phyloP scores from a whole-genome alignment of 495 filamentous ascomycete genomes.

The Aspergillus bridgeri region DNA sequence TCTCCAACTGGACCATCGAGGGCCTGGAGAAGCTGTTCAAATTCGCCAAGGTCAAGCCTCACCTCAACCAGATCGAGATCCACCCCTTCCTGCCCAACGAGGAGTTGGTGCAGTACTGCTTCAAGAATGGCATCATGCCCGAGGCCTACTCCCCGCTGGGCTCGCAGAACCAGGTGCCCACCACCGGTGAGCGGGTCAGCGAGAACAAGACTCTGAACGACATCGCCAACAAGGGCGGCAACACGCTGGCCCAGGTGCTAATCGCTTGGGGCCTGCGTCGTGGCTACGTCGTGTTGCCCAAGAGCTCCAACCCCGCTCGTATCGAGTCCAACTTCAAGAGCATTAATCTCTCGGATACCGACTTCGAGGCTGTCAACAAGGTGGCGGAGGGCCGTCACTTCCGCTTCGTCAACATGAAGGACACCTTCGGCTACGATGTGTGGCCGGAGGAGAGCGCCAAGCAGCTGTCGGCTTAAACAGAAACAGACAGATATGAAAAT shows the following conservation, averaged over 20 bases:
- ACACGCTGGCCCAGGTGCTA: conserved; percentile 63
- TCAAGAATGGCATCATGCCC: conserved; percentile 67
- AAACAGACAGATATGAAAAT: not conserved
- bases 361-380: conserved; percentile 56
- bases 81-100: conserved; percentile 88
- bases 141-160: conserved; percentile 75
- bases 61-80: conserved; percentile 87
- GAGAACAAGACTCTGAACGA: conserved; percentile 58
- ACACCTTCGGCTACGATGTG: conserved; percentile 56
- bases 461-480: conserved; percentile 34
- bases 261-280: conserved; percentile 69
- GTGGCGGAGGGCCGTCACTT: conserved; percentile 59
- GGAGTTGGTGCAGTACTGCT: conserved; percentile 64
- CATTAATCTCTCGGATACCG: conserved; percentile 52
- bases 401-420: conserved; percentile 81
- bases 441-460: conserved; percentile 47
- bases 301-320: conserved; percentile 60
- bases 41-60: conserved; percentile 64
- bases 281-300: conserved; percentile 69
- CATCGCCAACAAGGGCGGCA: conserved; percentile 60
- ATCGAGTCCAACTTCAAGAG: conserved; percentile 65
- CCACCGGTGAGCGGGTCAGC: conserved; percentile 58
- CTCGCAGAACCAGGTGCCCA: conserved; percentile 58
- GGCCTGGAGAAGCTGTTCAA: conserved; percentile 67
- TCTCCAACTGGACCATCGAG: conserved; percentile 76